Evolutionary conservation across 1,139 yeast species (phyloP), one percentile per base, ranked within the genome.

Genomic region (Pichia sp.): DNA sequence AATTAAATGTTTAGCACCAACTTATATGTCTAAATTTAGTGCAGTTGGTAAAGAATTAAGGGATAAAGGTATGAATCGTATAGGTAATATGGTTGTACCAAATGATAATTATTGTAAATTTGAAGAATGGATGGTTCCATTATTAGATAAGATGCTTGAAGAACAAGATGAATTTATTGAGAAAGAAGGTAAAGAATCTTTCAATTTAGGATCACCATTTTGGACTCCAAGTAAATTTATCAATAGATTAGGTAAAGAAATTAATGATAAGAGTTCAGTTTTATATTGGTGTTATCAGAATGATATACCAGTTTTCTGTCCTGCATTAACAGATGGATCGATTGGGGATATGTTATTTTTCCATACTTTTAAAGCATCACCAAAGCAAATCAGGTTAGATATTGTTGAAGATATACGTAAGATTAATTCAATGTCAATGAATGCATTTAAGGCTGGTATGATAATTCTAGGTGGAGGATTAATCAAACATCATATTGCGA

Each of bases 271-370:
- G 61, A 71, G 81, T 35, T 84, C 95, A n/a, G 97, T 91, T 7
- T 71, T 88, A 39, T 91, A 91, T 66, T 93, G 98, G 98, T 95
- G 96, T 31, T 94, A 89, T 67, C 91, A 89, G 67, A 91, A 91
- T 68, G 66, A 88, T 55, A 93, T 91, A 48, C 99, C 99, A 11
- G 77, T 91, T 31, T 91, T 91, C 64, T 91, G 97, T 64, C 99
- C 99, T 20, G 94, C 97, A 5, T 69, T 91, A 47, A 91, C 99
- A 4, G 99, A 91, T 65, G 99, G 99, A 14, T 86, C 96, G 36
- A 82, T 91, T 55, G 99, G 99, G 49, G 99, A 91, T 61, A 91
- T 91, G 99, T 73, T 91, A 45, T 91, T 91, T 62, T 91, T 93
- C 82, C 97, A 91, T 64, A 91, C 98, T 15, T 91, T 88, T 73